These are phyloP conservation scores for Aureoboletus auriporus DNA, from an alignment of 768 basidiomycete species.

Conservation along the genomic window DNA sequence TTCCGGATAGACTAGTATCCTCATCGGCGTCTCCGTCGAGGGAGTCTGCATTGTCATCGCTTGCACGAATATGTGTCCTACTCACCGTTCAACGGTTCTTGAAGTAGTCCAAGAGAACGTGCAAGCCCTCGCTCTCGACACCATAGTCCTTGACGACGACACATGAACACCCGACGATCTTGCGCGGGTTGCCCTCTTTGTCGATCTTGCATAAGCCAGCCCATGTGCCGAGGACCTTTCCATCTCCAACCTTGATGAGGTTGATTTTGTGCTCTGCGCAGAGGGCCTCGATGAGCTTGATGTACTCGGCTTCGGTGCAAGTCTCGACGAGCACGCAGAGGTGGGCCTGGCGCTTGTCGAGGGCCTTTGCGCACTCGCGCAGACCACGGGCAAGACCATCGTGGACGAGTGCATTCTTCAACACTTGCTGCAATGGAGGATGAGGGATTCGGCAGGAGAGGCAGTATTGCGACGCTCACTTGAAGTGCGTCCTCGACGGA, in stretches of 20 bases:
- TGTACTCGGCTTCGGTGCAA: constrained; percentile 98
- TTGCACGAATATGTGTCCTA: constrained; percentile 10
- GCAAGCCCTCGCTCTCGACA: constrained; percentile 89
- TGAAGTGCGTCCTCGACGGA: constrained; percentile 93
- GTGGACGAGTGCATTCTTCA: constrained; percentile 98
- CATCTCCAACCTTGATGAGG: constrained; percentile 98
- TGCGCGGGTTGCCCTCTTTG: constrained; percentile 96
- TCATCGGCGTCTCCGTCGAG: constrained; percentile 77
- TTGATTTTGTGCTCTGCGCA: constrained; percentile 99
- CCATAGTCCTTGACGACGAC: constrained; percentile 99
- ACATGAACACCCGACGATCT: constrained; percentile 89
- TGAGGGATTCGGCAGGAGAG: background rate
- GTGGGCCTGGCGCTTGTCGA: constrained; percentile 98
- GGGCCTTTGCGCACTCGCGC: constrained; percentile 94
- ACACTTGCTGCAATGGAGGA: constrained; percentile 70
- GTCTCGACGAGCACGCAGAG: constrained; percentile 99
- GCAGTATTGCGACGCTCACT: constrained; percentile 37
- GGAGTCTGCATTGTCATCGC: constrained; percentile 91
- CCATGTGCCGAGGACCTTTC: constrained; percentile 97
- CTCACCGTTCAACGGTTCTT: constrained; percentile 72
- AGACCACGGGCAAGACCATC: constrained; percentile 98
- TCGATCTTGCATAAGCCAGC: constrained; percentile 99
- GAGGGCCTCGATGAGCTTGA: constrained; percentile 99
- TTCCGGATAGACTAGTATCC: constrained; percentile 41
- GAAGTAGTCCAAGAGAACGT: constrained; percentile 95